Evolutionary conservation across 2,329 filamentous ascomycete species (phyloP), one percentile per base, ranked within the genome.

Genomic region (Ceratocystis harringtonii): DNA sequence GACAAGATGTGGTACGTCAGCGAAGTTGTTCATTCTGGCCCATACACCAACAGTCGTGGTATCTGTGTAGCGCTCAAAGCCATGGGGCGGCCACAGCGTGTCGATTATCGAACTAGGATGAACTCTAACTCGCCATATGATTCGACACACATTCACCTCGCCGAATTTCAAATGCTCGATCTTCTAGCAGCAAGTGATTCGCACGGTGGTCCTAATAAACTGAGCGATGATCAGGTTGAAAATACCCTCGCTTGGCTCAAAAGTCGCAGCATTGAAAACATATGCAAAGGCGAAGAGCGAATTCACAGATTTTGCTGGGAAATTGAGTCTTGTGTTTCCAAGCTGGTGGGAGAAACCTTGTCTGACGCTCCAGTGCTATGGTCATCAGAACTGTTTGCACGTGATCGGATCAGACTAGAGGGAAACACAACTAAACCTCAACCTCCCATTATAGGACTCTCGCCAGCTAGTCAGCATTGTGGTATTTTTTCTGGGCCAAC

Each of bases 1-100:
- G 89, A 96, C 73, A 97, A 97, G 79, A 96, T 97, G 89, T 99
- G 94, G 94, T 99, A 95, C 73, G 89, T 94, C 68, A 92, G 89
- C 1, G 91, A 96, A 73, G 92, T 97, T 32, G 87, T 90, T 68
- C 92, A 92, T 71, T 96, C 94, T 3, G 88, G 86, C 61, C 84
- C 86, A 8, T 97, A 96, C 71, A 89, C 94, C 68, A 88, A 95
- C 70, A 90, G 90, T 48, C 86, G 87, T 67, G 90, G 92, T 69
- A 87, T 97, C 60, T 89, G 91, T 5, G 82, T 89, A 67, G 94
- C 92, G 3, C 78, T 99, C 62, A 95, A 94, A 74, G 90, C 88
- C 6, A 97, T 99, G 94, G 88, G 86, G 68, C 78, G 84, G 75
- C 80, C 84, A 68, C 80, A 84, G 67, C 80, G 79, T 64, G 80